Conservation (phyloP, 345 rosid genomes). For the Dipteronia sinensis region DNA sequence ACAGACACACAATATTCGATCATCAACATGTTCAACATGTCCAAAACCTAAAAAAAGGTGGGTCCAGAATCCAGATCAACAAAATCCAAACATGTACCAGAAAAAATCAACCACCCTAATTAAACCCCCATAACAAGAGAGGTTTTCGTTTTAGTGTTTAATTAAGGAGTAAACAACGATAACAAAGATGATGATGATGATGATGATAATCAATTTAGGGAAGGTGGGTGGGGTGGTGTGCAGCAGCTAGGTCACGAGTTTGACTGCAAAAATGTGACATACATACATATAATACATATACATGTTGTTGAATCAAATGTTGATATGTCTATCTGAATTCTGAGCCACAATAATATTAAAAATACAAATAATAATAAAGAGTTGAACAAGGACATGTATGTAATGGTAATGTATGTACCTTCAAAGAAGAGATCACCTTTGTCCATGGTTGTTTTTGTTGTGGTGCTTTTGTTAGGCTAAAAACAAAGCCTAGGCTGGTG, state of each 20-base stretch:
- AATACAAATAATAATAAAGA: background rate
- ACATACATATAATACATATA: background rate
- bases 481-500: too few species aligned
- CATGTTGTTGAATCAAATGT: background rate
- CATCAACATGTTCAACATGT: slow-evolving; percentile 17
- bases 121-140: background rate
- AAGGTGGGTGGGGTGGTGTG: background rate
- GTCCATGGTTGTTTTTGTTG: slow-evolving; percentile 27
- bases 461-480: slow-evolving; percentile 10
- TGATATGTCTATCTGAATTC: background rate
- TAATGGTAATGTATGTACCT: slow-evolving; percentile 35
- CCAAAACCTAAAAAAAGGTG: slow-evolving; percentile 14
- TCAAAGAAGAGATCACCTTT: slow-evolving; percentile 36
- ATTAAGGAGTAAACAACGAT: background rate
- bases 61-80: slow-evolving; percentile 21
- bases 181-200: background rate
- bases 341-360: background rate
- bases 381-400: slow-evolving; percentile 14
- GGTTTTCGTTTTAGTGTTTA: background rate
- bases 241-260: slow-evolving; percentile 14
- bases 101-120: background rate
- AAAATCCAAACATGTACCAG: slow-evolving; percentile 15
- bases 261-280: slow-evolving; percentile 22
- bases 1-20: background rate
- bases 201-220: slow-evolving; percentile 13